Conservation (phyloP, 2,329 filamentous ascomycete species). For the Blastomyces parvus region DNA sequence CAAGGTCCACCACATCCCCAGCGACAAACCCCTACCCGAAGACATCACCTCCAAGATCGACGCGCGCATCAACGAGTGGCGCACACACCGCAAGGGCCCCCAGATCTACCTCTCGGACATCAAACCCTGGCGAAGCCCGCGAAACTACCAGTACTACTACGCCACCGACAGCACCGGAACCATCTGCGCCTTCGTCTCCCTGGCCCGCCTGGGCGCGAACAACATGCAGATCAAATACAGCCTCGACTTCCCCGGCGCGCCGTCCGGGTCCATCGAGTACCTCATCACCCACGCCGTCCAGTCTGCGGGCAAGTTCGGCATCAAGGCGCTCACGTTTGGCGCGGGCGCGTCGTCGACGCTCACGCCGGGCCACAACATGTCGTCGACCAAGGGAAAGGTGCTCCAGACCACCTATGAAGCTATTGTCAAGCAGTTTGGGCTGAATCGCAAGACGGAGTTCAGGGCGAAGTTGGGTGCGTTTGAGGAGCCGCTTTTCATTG, state of each 20-base stretch:
- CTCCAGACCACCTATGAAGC: constrained; percentile 73
- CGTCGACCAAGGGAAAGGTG: constrained; percentile 70
- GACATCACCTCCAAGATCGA: constrained; percentile 63
- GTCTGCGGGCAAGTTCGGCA: constrained; percentile 48
- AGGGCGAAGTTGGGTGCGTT: constrained; percentile 78
- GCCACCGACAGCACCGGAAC: constrained; percentile 62
- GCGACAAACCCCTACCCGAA: constrained; percentile 54
- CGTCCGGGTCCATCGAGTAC: constrained; percentile 79
- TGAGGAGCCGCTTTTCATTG: constrained; percentile 79
- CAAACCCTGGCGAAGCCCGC: constrained; percentile 73
- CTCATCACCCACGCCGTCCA: constrained; percentile 65
- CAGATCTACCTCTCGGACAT: constrained; percentile 90
- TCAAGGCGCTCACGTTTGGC: constrained; percentile 70
- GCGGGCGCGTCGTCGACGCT: constrained; percentile 68
- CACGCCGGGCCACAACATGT: constrained; percentile 69
- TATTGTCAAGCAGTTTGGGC: constrained; percentile 68
- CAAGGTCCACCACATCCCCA: constrained; percentile 62
- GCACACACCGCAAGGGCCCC: constrained; percentile 61
- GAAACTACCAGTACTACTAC: constrained; percentile 78
- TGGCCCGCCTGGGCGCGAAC: constrained; percentile 73
- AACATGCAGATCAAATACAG: constrained; percentile 95
- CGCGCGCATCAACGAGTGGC: constrained; percentile 67
- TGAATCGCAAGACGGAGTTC: constrained; percentile 81
- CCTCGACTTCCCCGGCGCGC: constrained; percentile 80
- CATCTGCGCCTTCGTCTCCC: constrained; percentile 67